Evolutionary conservation across 1,139 yeast species (phyloP), one percentile per base, ranked within the genome.

Genomic region (Wickerhamomyces sp.): DNA sequence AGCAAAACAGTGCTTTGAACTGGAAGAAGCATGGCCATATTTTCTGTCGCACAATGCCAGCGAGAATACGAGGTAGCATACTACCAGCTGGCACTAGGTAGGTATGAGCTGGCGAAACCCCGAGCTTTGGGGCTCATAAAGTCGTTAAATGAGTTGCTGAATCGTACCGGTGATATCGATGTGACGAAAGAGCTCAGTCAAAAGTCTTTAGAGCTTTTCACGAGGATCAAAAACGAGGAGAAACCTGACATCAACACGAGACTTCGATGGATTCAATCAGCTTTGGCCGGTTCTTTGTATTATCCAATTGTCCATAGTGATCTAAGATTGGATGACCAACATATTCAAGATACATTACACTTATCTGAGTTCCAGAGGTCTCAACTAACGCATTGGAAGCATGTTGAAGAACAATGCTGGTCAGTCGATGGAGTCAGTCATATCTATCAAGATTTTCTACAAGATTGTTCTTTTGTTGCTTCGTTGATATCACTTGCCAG

Each of bases 381-480:
- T 27, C 33, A 33, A 25, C 33, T 63, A 29, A 47, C 49, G 42
- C 34, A n/a, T 37, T 55, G 36, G 50, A 16, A 3, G 31, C 40
- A 17, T 41, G 31, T 29, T 54, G 54, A 31, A 59, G 64, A 67
- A 21, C 48, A 18, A 25, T 44, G 28, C 38, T 51, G 51, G 56
- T 18, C 59, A 39, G 3, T 47, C 59, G 42, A 40, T 39, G 31
- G 63, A 52, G 5, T 56, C 72, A 17, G 67, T 5, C 39, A 54
- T 18, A 58, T 64, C 33, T 53, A 70, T 53, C 87, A 80, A 52
- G 86, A 80, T 48, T 55, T 71, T 2, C 60, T 83, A 16, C 70
- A 76, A n/a, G 82, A 86, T 55, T 87, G 96, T 58, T 83, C 95
- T 0, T 76, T 86, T 49, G 87, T 86, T 3, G 81, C 88, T 4